These are phyloP conservation scores for Zasmidium angulare DNA, from an alignment of 2,329 filamentous ascomycete species.

Conservation along the genomic window DNA sequence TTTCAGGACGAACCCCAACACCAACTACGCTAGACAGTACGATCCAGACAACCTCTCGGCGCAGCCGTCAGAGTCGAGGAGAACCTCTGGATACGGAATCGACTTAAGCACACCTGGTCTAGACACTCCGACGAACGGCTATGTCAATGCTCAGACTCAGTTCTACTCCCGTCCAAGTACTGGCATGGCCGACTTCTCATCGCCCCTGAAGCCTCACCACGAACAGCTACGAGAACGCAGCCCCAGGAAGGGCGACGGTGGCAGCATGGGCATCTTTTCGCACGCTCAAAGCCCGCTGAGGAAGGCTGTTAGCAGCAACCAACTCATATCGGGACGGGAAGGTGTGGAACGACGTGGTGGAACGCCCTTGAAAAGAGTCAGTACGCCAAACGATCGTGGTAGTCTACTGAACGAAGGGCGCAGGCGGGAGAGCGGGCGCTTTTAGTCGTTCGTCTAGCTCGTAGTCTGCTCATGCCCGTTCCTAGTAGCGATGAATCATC, in stretches of 20 bases:
- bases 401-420: constrained; percentile 18
- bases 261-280: constrained; percentile 75
- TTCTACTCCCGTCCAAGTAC: constrained; percentile 39
- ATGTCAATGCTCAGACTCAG: constrained; percentile 34
- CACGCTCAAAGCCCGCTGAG: constrained; percentile 81
- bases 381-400: constrained; percentile 35
- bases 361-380: constrained; percentile 47
- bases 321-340: constrained; percentile 34
- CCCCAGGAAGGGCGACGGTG: constrained; percentile 62
- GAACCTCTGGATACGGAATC: constrained; percentile 20
- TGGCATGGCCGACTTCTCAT: constrained; percentile 42
- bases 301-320: constrained; percentile 67
- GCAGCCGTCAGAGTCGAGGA: constrained; percentile 16
- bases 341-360: constrained; percentile 30
- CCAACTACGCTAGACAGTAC: constrained; percentile 67
- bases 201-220: constrained; percentile 46
- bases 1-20: constrained; percentile 81
- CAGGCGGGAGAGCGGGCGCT: constrained; percentile 30
- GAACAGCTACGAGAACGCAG: constrained; percentile 51
- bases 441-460: constrained; percentile 26
- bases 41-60: constrained; percentile 59
- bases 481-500: too few species aligned
- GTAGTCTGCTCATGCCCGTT: background rate
- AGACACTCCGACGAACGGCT: constrained; percentile 23
- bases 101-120: constrained; percentile 11